These are phyloP conservation scores for Suhomyces panamericanus DNA, from an alignment of 1,139 yeast genomes.

Conservation along the genomic window DNA sequence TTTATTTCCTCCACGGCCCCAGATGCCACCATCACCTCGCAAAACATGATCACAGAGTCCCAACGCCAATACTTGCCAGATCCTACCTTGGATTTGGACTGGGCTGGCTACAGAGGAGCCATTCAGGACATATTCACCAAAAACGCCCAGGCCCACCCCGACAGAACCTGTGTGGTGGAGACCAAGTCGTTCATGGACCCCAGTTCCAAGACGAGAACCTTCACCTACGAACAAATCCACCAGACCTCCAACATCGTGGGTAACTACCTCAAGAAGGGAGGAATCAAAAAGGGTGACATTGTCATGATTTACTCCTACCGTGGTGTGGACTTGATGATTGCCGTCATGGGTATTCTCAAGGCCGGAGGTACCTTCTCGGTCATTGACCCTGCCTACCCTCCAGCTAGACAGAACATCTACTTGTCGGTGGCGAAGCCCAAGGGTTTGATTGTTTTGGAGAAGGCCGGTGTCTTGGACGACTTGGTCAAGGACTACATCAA, in stretches of 20 bases:
- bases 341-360: slow-evolving; percentile 95
- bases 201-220: slow-evolving; percentile 60
- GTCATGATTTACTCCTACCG: slow-evolving; percentile 97
- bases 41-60: slow-evolving; percentile 63
- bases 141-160: slow-evolving; percentile 82
- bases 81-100: slow-evolving; percentile 83
- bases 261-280: slow-evolving; percentile 76
- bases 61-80: slow-evolving; percentile 72
- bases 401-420: slow-evolving; percentile 93
- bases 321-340: slow-evolving; percentile 94
- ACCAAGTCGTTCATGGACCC: slow-evolving; percentile 71
- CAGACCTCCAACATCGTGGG: slow-evolving; percentile 95
- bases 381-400: slow-evolving; percentile 98
- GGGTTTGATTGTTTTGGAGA: slow-evolving; percentile 84
- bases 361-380: slow-evolving; percentile 99
- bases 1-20: slow-evolving; percentile 42
- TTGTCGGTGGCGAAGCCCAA: slow-evolving; percentile 89
- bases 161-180: slow-evolving; percentile 87
- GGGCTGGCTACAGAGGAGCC: slow-evolving; percentile 91
- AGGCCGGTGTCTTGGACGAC: slow-evolving; percentile 81
- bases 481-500: slow-evolving; percentile 75
- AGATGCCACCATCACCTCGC: slow-evolving; percentile 54
- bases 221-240: slow-evolving; percentile 82
- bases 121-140: slow-evolving; percentile 91
- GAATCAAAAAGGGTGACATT: slow-evolving; percentile 87